Conservation (phyloP, 2,329 filamentous ascomycete genomes). For the Aspergillus brunneoviolaceus region DNA sequence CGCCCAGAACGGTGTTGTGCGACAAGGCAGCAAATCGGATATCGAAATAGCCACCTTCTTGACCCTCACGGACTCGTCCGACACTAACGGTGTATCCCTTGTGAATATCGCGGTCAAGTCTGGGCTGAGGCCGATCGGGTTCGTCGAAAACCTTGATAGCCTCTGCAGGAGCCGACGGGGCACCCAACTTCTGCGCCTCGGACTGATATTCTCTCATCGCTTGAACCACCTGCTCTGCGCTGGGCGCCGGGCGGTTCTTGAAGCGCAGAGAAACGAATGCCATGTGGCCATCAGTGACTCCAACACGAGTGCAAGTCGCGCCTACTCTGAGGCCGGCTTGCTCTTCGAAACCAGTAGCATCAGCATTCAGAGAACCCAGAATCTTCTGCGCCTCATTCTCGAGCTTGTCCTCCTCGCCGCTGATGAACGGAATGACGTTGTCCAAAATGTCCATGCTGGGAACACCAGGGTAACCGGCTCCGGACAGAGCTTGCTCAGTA, state of each 20-base stretch:
- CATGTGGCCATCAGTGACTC: constrained; percentile 93
- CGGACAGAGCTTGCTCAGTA: constrained; percentile 91
- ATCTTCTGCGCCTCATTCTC: constrained; percentile 96
- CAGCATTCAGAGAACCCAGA: constrained; percentile 70
- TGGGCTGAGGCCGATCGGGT: constrained; percentile 83
- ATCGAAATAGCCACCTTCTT: constrained; percentile 79
- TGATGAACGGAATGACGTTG: constrained; percentile 92
- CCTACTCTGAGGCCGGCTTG: constrained; percentile 73
- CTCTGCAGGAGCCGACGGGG: constrained; percentile 77
- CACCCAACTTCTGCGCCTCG: constrained; percentile 79
- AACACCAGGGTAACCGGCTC: constrained; percentile 68
- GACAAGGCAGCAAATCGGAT: constrained; percentile 92
- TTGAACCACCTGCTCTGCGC: constrained; percentile 71
- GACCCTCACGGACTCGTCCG: constrained; percentile 80
- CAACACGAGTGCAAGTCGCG: constrained; percentile 87
- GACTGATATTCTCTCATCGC: constrained; percentile 78
- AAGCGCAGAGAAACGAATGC: constrained; percentile 91
- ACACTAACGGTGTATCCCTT: constrained; percentile 89
- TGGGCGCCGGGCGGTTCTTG: constrained; percentile 70
- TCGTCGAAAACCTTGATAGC: constrained; percentile 89
- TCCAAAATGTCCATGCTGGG: constrained; percentile 94
- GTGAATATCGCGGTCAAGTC: constrained; percentile 81
- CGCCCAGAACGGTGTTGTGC: constrained; percentile 90
- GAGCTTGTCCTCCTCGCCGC: constrained; percentile 93
- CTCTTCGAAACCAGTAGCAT: constrained; percentile 72